phyloP scores from a whole-genome alignment of 1,284 basidiomycete genomes.

The Austroboletus niveus region DNA sequence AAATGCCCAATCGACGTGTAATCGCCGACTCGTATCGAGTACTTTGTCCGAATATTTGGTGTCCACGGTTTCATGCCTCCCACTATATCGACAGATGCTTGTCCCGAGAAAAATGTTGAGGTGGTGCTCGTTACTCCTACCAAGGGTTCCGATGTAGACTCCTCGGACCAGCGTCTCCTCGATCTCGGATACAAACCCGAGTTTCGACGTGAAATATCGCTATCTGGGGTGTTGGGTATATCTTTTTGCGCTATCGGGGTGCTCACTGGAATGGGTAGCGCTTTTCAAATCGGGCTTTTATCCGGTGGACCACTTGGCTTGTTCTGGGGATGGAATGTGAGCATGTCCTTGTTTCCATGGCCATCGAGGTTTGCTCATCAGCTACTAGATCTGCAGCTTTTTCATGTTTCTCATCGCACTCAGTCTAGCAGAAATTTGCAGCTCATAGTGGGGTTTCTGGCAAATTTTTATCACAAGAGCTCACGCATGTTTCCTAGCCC shows the following conservation, averaged over 20 bases:
- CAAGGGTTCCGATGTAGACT: constrained; percentile 2
- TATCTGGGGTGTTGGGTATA: constrained; percentile 59
- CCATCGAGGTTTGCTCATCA: not conserved
- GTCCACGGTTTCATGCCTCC: not conserved
- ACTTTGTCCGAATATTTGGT: too few relatives aligned
- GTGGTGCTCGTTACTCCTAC: not conserved
- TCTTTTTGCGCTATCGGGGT: constrained; percentile 62
- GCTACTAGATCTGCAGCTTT: constrained; percentile 49
- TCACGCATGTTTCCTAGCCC: constrained; percentile 34
- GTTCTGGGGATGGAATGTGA: constrained; percentile 67
- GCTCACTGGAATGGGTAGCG: constrained; percentile 58
- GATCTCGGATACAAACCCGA: constrained; percentile 56
- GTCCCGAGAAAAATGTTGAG: not conserved
- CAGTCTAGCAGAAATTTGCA: constrained; percentile 59
- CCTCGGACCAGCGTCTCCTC: constrained; percentile 44
- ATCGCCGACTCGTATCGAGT: too few relatives aligned
- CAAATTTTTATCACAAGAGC: not conserved
- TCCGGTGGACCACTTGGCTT: constrained; percentile 57
- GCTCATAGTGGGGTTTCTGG: constrained; percentile 46
- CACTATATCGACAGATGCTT: not conserved
- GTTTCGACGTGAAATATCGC: constrained; percentile 57
- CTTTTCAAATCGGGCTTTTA: constrained; percentile 58
- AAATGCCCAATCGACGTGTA: too few relatives aligned
- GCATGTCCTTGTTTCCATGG: constrained; percentile 14
- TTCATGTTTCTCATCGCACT: constrained; percentile 61